These are phyloP conservation scores for Gremmenia infestans DNA, from an alignment of 2,329 filamentous ascomycete species.

Conservation along the genomic window DNA sequence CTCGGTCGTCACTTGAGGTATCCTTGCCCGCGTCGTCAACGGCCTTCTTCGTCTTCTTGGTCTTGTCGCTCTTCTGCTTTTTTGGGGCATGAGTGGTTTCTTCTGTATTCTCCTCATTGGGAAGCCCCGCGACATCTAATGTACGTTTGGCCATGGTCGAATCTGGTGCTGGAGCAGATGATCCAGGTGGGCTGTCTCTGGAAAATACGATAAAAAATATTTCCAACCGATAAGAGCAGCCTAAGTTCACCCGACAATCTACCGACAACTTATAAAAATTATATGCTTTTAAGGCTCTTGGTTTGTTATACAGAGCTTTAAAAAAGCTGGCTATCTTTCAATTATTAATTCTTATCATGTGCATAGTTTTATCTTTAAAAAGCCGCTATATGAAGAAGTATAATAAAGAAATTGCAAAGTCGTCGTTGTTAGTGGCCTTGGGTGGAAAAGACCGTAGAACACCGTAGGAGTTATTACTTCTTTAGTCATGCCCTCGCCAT, in stretches of 20 bases:
- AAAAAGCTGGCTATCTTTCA: too few species aligned
- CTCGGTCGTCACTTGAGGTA: conserved; percentile 20
- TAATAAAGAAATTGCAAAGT: too few species aligned
- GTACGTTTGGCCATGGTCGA: conserved; percentile 30
- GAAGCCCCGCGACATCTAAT: conserved; percentile 26
- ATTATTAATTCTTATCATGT: too few species aligned
- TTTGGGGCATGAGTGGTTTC: conserved; percentile 19
- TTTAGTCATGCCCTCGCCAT: too few species aligned
- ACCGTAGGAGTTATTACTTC: too few species aligned
- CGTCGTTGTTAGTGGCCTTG: too few species aligned
- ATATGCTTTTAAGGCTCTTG: too few species aligned
- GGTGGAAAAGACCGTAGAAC: too few species aligned
- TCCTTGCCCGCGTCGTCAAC: conserved; percentile 18
- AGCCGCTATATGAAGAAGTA: too few species aligned
- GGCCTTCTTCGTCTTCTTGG: conserved; percentile 24
- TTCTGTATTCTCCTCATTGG: conserved; percentile 8
- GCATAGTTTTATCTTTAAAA: too few species aligned
- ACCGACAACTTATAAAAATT: background rate
- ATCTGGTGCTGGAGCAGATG: background rate
- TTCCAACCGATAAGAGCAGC: background rate
- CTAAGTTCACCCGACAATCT: background rate
- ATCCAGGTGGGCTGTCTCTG: background rate
- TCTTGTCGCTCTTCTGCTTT: conserved; percentile 27
- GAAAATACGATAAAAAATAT: conserved; percentile 1
- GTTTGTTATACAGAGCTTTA: too few species aligned